Evolutionary conservation across 768 basidiomycete species (phyloP), one percentile per base, ranked within the genome.

Genomic region (Mycena sanguinolenta): DNA sequence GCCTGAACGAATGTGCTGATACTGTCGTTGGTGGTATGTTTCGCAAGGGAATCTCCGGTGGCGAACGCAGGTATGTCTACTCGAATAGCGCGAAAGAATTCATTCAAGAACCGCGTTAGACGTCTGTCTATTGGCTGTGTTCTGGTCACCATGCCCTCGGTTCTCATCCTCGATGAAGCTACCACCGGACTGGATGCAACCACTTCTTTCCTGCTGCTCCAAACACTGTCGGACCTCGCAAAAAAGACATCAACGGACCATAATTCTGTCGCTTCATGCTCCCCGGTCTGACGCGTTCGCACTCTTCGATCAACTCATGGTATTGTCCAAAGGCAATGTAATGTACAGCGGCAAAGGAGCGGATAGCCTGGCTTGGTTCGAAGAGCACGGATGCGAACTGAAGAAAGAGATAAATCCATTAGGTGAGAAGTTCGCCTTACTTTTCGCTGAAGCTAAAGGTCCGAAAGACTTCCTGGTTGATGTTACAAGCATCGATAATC

Each of bases 11-110:
- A 32, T 82, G 79, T 0, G 84, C 83, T 8, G 81, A 86, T 36
- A 84, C 83, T 4, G 74, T 84, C 10, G 83, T 87, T 4, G 86
- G 86, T 10, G 85, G 84, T 21, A 81, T 80, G 0, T 71, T 72
- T 30, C 73, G 81, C 28, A 85, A 85, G 58, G 86, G 86, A n/a
- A 85, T 87, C 67, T 84, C 82, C 8, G 86, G 86, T 6, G 86
- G 86, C 4, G 85, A 88, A 73, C 69, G 72, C 30, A 80, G 83
- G 72, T 75, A 58, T 27, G 69, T 53, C 17, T 23, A 36, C 7
- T 14, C 13, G 9, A 19, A 63, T 13, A 13, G 2, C 19, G 30
- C 44, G 10, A 50, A 17, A 13, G 19, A 32, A 19, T 16, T 58
- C 14, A 30, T 53, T 44, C 23, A 52, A n/a, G n/a, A n/a, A 27